Conservation (phyloP, 495 filamentous ascomycete species). For the Penicillium pancosmium region DNA sequence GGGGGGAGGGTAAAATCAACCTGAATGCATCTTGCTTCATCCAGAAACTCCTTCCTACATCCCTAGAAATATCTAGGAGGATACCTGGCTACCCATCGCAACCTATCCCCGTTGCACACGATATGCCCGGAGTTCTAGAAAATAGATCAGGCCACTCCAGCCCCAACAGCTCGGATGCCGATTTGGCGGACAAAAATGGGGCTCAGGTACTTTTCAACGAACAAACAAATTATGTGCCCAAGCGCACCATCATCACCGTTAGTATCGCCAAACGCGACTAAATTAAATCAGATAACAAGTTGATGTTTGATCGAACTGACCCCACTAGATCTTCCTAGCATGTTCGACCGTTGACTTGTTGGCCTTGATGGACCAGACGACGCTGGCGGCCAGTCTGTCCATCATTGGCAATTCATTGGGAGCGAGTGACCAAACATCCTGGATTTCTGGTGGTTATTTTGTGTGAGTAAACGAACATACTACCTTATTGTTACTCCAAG, state of each 20-base stretch:
- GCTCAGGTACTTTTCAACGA: conserved; percentile 48
- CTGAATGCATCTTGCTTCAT: conserved; percentile 2
- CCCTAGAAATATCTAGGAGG: not conserved
- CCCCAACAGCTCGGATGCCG: conserved; percentile 7
- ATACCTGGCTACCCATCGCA: not conserved
- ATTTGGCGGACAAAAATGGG: conserved; percentile 17
- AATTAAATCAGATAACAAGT: not conserved
- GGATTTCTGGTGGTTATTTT: conserved; percentile 59
- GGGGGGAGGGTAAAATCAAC: not conserved
- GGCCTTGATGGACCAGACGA: conserved; percentile 59
- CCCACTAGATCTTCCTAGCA: conserved; percentile 52
- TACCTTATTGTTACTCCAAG: not conserved
- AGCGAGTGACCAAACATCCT: conserved; percentile 51
- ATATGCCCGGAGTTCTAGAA: conserved; percentile 17
- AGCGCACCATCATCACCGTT: conserved; percentile 52
- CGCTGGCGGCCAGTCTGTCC: conserved; percentile 52
- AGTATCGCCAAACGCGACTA: conserved; percentile 10
- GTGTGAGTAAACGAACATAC: conserved; percentile 36
- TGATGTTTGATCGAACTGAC: conserved; percentile 12
- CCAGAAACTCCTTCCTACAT: not conserved
- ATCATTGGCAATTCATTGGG: conserved; percentile 52
- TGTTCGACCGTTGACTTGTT: conserved; percentile 58
- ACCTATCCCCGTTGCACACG: not conserved
- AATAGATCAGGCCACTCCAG: conserved; percentile 12
- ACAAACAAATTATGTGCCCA: conserved; percentile 58